phyloP scores from a whole-genome alignment of 805 yeast species.

The Scheffersomyces spartinae region DNA sequence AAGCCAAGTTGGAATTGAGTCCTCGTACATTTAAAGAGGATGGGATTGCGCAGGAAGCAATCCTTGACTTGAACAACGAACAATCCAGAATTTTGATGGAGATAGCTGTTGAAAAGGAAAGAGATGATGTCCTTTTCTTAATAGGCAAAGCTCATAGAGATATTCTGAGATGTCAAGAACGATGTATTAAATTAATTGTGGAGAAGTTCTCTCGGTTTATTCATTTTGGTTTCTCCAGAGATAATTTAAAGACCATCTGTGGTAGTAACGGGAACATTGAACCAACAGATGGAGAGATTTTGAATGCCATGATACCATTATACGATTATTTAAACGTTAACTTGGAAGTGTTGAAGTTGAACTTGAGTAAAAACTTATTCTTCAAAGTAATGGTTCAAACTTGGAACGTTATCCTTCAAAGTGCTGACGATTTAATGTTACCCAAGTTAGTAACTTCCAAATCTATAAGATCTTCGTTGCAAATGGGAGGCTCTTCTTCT shows the following conservation, averaged over 20 bases:
- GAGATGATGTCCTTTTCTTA: slow-evolving; percentile 68
- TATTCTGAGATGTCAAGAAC: slow-evolving; percentile 50
- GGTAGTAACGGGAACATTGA: slow-evolving; percentile 33
- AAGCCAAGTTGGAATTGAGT: slow-evolving; percentile 47
- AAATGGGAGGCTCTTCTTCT: slow-evolving; percentile 3
- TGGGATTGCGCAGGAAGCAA: slow-evolving; percentile 52
- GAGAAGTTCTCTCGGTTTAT: slow-evolving; percentile 62
- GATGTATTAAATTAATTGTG: slow-evolving; percentile 58
- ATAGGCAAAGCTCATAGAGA: slow-evolving; percentile 67
- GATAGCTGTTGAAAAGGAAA: slow-evolving; percentile 69
- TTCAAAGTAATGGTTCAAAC: slow-evolving; percentile 61
- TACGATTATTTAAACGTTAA: slow-evolving; percentile 66
- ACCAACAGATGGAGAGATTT: slow-evolving; percentile 37
- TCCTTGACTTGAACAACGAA: slow-evolving; percentile 48
- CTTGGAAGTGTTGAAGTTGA: slow-evolving; percentile 49
- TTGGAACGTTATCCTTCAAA: slow-evolving; percentile 63
- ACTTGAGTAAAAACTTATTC: slow-evolving; percentile 43
- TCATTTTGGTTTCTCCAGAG: slow-evolving; percentile 42
- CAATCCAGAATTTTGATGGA: slow-evolving; percentile 60
- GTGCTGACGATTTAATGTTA: slow-evolving; percentile 60
- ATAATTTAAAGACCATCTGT: slow-evolving; percentile 45
- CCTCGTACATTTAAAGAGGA: slow-evolving; percentile 54
- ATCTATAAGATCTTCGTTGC: slow-evolving; percentile 4
- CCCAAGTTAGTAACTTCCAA: slow-evolving; percentile 53
- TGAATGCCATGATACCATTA: slow-evolving; percentile 60